Base-by-base conservation (phyloP, 2,329 filamentous ascomycete species). In the Ceratocystis cacaofunesta region DNA sequence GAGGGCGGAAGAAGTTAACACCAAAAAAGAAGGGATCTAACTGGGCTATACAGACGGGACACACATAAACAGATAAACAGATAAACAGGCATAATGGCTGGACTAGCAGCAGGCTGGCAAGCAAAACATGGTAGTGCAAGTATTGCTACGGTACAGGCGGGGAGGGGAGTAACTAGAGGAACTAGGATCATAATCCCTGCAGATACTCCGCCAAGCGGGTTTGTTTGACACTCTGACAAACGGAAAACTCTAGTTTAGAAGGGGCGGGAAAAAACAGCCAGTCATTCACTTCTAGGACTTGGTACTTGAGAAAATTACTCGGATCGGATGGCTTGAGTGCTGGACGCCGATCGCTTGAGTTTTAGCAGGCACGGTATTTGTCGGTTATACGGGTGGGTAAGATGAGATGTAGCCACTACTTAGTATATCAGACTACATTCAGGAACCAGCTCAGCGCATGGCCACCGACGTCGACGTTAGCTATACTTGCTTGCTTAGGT, bases 161-260 rank as follows among this genome's bases (percentile, higher is more conserved):
- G 48, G 48, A 52, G 48, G 22, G 48, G 48, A 52, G 48, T 52
- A 52, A 25, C 48, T 28, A 12, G 12, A 41, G 36, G 15, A 41
- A 15, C 25, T 28, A 15, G 48, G 48, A 28, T 52, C 48, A 44
- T 61, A 65, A 65, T 65, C 68, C 69, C 69, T 69, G 70, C 50
- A 36, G 22, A 36, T 36, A 32, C 60, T 19, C 61, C 52, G n/a
- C 66, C 36, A 60, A 55, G 63, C 57, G 28, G n/a, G 30, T 61
- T 43, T 43, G 57, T 28, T 52, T 52, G 48, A 52, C 48, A 52
- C 48, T 15, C 48, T 52, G 22, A 52, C 48, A 52, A 52, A 52
- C 48, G 48, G 48, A 15, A 52, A 52, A 52, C 48, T 25, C 48
- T 52, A 52, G 36, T 41, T 41, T 41, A 0, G 12, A 41, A 41